Evolutionary conservation across 345 rosid genomes (phyloP), one percentile per base, ranked within the genome.

Genomic region (Barbarea vulgaris): DNA sequence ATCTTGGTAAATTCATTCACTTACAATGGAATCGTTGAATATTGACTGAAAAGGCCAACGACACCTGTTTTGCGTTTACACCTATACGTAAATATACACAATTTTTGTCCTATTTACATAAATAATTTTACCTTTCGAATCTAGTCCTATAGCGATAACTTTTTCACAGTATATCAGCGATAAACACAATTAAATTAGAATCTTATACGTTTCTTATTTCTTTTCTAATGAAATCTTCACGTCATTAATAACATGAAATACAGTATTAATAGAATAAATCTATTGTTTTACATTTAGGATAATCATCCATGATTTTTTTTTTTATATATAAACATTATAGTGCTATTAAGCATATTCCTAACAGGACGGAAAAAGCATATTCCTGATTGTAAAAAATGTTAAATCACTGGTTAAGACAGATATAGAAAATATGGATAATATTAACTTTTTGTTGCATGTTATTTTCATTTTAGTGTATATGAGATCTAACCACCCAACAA

Each of bases 401-500:
- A 22, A 27, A 67, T 50, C 18, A 30, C 44, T 58, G 36, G 61
- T 22, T 48, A 57, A 30, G n/a, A 30, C 10, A 18, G 14, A 34
- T 47, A 71, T 10, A 7, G 24, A 0, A 59, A 15, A 30, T 39
- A 27, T n/a, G 17, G 9, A 31, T 21, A 61, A 31, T 50, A 52
- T 60, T 60, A 51, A 12, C 0, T 11, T 0, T 19, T 27, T 52
- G 55, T 31, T 39, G 63, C 37, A 31, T n/a, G 9, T 55, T 37
- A 34, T 25, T 54, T 53, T 51, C 30, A 24, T 30, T 62, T 24
- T 33, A 54, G 41, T 55, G 72, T 27, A 36, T 28, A 15, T 48
- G 54, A 70, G 80, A 77, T 77, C 76, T 76, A 77, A 64, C 76
- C 25, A 70, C 67, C 76, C 50, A 77, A 56, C 70, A 70, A 70